Conservation (phyloP, 805 yeast genomes). For the Kodamaea hsintzibuensis region DNA sequence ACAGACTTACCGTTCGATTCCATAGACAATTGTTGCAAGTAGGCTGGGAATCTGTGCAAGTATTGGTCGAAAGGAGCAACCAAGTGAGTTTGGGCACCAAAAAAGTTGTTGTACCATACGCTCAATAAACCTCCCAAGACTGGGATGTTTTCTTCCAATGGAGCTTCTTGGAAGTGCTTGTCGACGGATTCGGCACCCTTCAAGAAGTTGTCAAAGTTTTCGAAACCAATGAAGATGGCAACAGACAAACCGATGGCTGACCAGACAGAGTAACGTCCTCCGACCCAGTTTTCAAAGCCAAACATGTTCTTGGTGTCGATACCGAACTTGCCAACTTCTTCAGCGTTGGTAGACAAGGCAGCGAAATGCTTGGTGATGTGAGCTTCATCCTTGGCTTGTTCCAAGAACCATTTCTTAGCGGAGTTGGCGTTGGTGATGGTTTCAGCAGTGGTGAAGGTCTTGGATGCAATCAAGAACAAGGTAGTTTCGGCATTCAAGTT, state of each 20-base stretch:
- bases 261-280: conserved; percentile 99
- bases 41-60: conserved; percentile 98
- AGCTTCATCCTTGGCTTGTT: conserved; percentile 59
- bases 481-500: conserved; percentile 85
- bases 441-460: conserved; percentile 99
- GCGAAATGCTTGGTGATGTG: conserved; percentile 97
- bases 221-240: conserved; percentile 92
- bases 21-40: conserved; percentile 97
- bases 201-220: conserved; percentile 87
- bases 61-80: conserved; percentile 99
- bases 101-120: conserved; percentile 98
- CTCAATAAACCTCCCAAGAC: conserved; percentile 88
- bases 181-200: conserved; percentile 98
- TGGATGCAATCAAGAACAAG: conserved; percentile 87
- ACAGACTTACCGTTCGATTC: conserved; percentile 99
- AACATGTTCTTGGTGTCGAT: conserved; percentile 98
- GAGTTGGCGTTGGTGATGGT: conserved; percentile 94
- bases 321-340: conserved; percentile 91
- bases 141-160: conserved; percentile 90
- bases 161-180: conserved; percentile 80
- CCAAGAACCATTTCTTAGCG: conserved; percentile 93
- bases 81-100: conserved; percentile 96
- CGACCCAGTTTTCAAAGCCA: conserved; percentile 98
- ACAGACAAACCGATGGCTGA: conserved; percentile 96
- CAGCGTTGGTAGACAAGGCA: conserved; percentile 91